Evolutionary conservation across 257 asterid genomes (phyloP).

Genomic region (Sherardia arvensis): DNA sequence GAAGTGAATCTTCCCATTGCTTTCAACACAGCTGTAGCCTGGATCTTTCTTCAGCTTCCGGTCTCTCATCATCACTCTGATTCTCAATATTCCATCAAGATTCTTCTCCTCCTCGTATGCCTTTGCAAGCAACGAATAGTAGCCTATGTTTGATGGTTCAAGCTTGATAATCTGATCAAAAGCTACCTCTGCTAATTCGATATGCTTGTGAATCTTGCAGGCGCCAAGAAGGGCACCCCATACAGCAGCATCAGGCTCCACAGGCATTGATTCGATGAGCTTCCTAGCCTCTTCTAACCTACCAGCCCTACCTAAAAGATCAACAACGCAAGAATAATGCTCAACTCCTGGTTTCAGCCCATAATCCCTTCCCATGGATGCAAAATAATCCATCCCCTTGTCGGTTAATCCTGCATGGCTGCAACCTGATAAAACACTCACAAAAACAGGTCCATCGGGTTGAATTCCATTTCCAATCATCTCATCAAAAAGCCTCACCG

Average conservation of each 20-base stretch:
- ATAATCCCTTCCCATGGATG: constrained; percentile 48
- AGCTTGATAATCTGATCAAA: constrained; percentile 56
- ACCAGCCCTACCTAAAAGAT: constrained; percentile 85
- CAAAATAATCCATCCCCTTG: constrained; percentile 57
- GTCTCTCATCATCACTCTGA: constrained; percentile 66
- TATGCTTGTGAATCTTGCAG: constrained; percentile 79
- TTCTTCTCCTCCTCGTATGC: constrained; percentile 44
- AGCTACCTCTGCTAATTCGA: constrained; percentile 65
- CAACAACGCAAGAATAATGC: constrained; percentile 81
- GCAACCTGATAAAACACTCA: constrained; percentile 66
- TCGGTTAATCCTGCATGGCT: constrained; percentile 82
- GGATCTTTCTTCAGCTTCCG: constrained; percentile 70
- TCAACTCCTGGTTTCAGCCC: constrained; percentile 44
- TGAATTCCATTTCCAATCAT: constrained; percentile 49
- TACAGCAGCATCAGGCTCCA: constrained; percentile 76
- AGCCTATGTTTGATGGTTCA: constrained; percentile 76
- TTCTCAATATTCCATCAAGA: constrained; percentile 47
- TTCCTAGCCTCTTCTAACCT: constrained; percentile 46
- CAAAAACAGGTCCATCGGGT: constrained; percentile 66
- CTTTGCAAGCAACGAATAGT: constrained; percentile 67
- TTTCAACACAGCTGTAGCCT: constrained; percentile 71
- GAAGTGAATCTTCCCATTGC: constrained; percentile 47
- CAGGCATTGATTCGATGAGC: constrained; percentile 53
- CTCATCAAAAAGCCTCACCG: constrained; percentile 64
- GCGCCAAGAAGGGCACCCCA: constrained; percentile 98